Evolutionary conservation across 768 basidiomycete species (phyloP), one percentile per base, ranked within the genome.

Genomic region (Roridomyces roridus): DNA sequence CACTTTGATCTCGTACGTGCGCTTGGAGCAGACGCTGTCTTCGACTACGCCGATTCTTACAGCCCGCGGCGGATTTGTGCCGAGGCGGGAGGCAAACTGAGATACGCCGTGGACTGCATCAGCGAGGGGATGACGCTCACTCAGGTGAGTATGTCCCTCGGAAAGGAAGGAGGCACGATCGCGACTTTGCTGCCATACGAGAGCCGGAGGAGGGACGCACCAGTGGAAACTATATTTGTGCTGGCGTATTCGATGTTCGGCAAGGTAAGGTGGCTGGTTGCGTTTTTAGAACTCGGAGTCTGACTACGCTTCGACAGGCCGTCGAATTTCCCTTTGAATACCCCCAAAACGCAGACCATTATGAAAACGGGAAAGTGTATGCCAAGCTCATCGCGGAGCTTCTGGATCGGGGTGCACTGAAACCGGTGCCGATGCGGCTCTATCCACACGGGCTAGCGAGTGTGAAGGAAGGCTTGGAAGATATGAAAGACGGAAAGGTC

Each of bases 11-110:
- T 75, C 17, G 59, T 81, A 18, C 72, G 70, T 36, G 55, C 65
- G 2, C 64, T 78, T 9, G 81, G 83, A 5, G 83, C 82, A 0
- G 70, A 76, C 31, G 73, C 69, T 5, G 73, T 77, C 7, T 74
- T 78, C 55, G 77, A 80, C 57, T 72, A 72, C 60, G 50, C 63
- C 14, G 72, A 74, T 55, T 65, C 69, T 15, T 58, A 64, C 25
- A 64, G 68, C 3, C 50, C 70, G 14, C 50, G 46, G 48, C 67
- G 67, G 51, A 70, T 75, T 50, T 59, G 64, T 41, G 48, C 57
- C 1, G 63, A 57, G 2, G 73, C 71, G 3, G 53, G 59, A 6
- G 66, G 68, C 41, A 57, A 57, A 2, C 41, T 75, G 25, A 46
- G 44, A 29, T 45, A 57, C 18, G 71, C 66, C 8, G 31, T 72